A percentile compares a stretch with the other conserved stretches of the same genome.
Evolutionary conservation across 768 basidiomycete species (phyloP).

Genomic region (Tephrocybe sp.): DNA sequence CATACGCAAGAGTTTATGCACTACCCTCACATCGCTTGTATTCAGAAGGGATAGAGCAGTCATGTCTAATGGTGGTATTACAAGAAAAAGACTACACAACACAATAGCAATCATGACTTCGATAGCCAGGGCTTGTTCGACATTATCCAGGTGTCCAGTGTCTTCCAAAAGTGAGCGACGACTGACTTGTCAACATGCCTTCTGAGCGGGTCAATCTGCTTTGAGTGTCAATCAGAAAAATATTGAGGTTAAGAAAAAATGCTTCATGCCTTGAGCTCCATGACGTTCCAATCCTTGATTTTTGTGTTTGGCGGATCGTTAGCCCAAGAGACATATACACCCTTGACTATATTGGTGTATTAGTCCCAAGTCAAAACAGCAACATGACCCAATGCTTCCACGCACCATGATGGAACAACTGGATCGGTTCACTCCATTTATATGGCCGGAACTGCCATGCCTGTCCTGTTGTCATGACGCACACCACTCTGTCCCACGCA

Average conservation of each 20-base stretch:
- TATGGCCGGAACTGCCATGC: constrained; percentile 98
- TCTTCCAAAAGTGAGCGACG: constrained; percentile 96
- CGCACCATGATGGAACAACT: constrained; percentile 91
- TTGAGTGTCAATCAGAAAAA: background rate
- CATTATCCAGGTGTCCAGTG: constrained; percentile 82
- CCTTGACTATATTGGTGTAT: constrained; percentile 66
- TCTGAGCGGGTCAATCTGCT: constrained; percentile 84
- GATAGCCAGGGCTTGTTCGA: constrained; percentile 79
- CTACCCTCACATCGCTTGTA: too few relatives aligned
- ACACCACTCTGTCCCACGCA: constrained; percentile 96
- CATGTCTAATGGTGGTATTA: too few relatives aligned
- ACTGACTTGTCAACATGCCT: constrained; percentile 94
- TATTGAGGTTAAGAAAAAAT: background rate
- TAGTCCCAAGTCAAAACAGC: background rate
- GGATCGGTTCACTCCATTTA: constrained; percentile 93
- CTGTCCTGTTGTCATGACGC: constrained; percentile 98
- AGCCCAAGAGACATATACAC: constrained; percentile 92
- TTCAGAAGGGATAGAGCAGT: too few relatives aligned
- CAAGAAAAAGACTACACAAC: background rate
- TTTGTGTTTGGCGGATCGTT: constrained; percentile 88
- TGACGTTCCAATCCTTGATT: constrained; percentile 97
- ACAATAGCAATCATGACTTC: constrained; percentile 16
- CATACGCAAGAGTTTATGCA: too few relatives aligned
- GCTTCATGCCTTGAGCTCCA: constrained; percentile 75
- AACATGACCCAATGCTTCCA: background rate